Evolutionary conservation across 129 eudicot species (phyloP).

Genomic region (Escallonia rubra): DNA sequence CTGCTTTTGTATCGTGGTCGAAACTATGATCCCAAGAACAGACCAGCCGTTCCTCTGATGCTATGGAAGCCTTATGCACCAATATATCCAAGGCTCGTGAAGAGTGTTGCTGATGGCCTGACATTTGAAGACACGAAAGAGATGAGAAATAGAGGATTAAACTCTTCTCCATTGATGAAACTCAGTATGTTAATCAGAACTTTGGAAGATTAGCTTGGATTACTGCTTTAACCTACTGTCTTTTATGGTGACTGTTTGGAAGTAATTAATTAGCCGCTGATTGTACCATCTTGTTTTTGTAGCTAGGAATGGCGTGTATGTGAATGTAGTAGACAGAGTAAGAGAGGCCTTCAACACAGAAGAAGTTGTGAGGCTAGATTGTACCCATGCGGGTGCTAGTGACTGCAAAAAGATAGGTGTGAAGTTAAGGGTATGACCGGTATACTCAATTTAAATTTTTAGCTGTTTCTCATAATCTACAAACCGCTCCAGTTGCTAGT

Average conservation of each 20-base stretch:
- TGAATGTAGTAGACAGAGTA: conserved; percentile 77
- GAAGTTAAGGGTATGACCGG: conserved; percentile 57
- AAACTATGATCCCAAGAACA: conserved; percentile 56
- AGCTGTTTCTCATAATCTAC: too few species aligned
- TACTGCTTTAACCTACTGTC: neutral
- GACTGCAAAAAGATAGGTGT: conserved; percentile 93
- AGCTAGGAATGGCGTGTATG: conserved; percentile 95
- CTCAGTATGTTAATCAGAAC: conserved; percentile 48
- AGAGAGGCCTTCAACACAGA: conserved; percentile 65
- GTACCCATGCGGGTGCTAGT: conserved; percentile 71
- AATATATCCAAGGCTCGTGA: conserved; percentile 85
- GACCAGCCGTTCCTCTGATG: conserved; percentile 78
- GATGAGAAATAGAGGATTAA: conserved; percentile 74
- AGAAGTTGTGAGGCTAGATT: conserved; percentile 74
- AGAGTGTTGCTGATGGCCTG: conserved; percentile 83
- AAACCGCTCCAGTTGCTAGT: neutral
- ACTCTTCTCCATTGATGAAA: conserved; percentile 59
- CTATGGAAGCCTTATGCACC: conserved; percentile 95
- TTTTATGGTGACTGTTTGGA: neutral
- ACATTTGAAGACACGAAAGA: conserved; percentile 92
- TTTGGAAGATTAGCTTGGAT: neutral
- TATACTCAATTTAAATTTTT: too few species aligned
- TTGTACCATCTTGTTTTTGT: conserved; percentile 15
- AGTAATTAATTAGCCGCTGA: neutral
- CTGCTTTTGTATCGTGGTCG: conserved; percentile 82